These are phyloP conservation scores for Fusarium sp. DNA, from an alignment of 2,329 filamentous ascomycete species.

Conservation along the genomic window DNA sequence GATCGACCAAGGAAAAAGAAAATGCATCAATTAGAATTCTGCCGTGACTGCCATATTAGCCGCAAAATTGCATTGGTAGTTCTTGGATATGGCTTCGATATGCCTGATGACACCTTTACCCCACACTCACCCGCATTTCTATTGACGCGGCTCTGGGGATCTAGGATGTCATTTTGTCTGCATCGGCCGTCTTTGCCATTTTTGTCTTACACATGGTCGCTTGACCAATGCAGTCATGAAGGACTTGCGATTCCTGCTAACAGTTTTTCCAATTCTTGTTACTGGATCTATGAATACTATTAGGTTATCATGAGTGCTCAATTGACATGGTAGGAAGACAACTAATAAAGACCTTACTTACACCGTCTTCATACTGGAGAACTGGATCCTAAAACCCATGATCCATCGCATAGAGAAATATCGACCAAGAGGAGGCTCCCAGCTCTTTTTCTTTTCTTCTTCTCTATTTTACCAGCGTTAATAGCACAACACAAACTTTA, in stretches of 20 bases:
- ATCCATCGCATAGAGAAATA: neutral
- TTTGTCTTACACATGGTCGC: neutral
- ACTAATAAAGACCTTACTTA: too few species aligned
- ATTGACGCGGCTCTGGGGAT: constrained; percentile 36
- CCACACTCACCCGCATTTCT: constrained; percentile 31
- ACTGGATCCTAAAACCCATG: too few species aligned
- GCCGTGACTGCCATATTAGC: constrained; percentile 19
- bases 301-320: too few species aligned
- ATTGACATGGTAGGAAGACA: too few species aligned
- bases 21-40: constrained; percentile 40
- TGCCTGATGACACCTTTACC: constrained; percentile 17
- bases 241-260: too few species aligned
- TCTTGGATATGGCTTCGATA: constrained; percentile 4
- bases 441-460: too few species aligned
- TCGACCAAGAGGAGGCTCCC: neutral
- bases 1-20: constrained; percentile 20
- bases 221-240: too few species aligned
- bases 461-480: too few species aligned
- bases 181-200: constrained; percentile 27
- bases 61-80: constrained; percentile 22
- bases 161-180: constrained; percentile 10
- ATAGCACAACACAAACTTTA: too few species aligned
- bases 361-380: too few species aligned
- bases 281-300: too few species aligned
- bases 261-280: too few species aligned